These are phyloP conservation scores for Rhodosporidiobolus sp. DNA, from an alignment of 768 basidiomycete species.

Conservation along the genomic window DNA sequence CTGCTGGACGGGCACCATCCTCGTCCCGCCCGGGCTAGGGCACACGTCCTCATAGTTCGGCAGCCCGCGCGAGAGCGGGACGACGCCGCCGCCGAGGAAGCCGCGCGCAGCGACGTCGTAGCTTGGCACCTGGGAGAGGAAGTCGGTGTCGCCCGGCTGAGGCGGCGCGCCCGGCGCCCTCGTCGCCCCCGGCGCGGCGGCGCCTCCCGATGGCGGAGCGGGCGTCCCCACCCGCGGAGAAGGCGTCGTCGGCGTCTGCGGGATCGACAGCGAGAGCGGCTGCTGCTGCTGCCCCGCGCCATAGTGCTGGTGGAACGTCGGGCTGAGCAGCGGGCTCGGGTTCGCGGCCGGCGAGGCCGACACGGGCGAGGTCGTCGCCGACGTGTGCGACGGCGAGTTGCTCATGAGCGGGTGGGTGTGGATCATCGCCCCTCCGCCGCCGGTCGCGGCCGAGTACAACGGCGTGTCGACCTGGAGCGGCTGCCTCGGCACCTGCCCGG, in stretches of 20 bases:
- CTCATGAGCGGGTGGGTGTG: constrained; percentile 32
- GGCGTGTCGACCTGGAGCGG: constrained; percentile 8
- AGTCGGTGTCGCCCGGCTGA: constrained; percentile 38
- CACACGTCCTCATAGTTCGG: constrained; percentile 76
- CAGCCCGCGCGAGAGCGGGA: constrained; percentile 72
- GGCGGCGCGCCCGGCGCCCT: background rate
- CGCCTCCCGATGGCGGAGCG: background rate
- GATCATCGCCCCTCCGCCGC: background rate
- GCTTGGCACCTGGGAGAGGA: constrained; percentile 74
- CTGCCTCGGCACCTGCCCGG: background rate
- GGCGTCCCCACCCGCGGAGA: background rate
- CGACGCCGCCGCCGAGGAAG: constrained; percentile 83
- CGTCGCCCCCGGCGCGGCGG: background rate
- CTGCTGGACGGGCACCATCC: background rate
- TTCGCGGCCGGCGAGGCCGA: constrained; percentile 25
- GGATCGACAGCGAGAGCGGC: background rate
- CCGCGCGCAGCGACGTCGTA: constrained; percentile 80
- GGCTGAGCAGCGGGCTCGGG: background rate
- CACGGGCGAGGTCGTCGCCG: constrained; percentile 20
- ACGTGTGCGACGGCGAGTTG: constrained; percentile 21
- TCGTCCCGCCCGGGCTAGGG: background rate
- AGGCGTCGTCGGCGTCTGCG: background rate
- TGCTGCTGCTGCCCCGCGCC: too few species aligned
- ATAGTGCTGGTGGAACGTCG: constrained; percentile 1
- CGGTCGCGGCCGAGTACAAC: background rate